These are phyloP conservation scores for Echites panduratus DNA, from an alignment of 257 asterid species.

Conservation along the genomic window DNA sequence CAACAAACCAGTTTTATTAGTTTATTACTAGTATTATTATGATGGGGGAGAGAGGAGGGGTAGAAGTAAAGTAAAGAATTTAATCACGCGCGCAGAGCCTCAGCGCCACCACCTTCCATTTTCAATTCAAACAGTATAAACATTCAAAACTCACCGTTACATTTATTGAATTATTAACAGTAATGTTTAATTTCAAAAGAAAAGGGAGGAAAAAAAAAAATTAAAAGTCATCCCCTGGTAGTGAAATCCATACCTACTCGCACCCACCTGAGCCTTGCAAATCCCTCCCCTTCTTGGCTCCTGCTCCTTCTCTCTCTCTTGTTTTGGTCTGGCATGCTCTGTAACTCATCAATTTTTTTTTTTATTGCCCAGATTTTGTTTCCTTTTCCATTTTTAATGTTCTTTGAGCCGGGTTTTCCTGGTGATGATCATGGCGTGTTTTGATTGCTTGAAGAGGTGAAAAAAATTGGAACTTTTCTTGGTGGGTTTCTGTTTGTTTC, in stretches of 20 bases:
- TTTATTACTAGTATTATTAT: too few relatives aligned
- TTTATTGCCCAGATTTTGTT: constrained; percentile 7
- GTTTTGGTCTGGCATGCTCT: constrained; percentile 3
- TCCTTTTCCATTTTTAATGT: background rate
- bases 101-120: constrained; percentile 8
- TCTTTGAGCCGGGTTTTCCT: constrained; percentile 2
- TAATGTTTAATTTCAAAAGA: constrained; percentile 4
- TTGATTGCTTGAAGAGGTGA: background rate
- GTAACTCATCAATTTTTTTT: constrained; percentile 2
- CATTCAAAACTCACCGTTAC: constrained; percentile 15
- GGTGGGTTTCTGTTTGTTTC: background rate
- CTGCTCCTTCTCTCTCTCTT: background rate
- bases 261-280: constrained; percentile 22
- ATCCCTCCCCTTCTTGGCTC: constrained; percentile 13
- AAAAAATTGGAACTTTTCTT: background rate
- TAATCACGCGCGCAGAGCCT: background rate
- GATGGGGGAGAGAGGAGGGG: background rate
- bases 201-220: background rate
- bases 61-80: background rate
- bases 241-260: constrained; percentile 20
- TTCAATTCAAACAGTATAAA: constrained; percentile 7
- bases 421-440: background rate
- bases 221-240: constrained; percentile 1
- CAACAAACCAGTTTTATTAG: background rate
- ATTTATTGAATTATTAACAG: background rate